phyloP scores from a whole-genome alignment of 306 rosid genomes.

The Gastrolobium bilobum region DNA sequence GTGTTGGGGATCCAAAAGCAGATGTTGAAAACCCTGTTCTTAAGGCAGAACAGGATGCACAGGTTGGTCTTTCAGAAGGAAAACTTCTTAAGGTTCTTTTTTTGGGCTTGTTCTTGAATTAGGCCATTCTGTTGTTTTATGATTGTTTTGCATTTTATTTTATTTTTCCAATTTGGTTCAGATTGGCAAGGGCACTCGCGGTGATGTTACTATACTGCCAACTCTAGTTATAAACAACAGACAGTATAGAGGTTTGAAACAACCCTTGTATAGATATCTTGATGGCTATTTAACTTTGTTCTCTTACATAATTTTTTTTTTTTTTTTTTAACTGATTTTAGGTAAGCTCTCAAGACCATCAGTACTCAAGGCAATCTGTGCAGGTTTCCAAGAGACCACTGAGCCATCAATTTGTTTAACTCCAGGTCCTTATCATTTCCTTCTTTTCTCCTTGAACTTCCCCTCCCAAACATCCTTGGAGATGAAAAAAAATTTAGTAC shows the following conservation, averaged over 20 bases:
- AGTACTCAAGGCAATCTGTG: conserved; percentile 91
- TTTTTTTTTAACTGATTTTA: conserved; percentile 38
- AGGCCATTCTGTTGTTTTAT: conserved; percentile 30
- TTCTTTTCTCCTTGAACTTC: conserved; percentile 23
- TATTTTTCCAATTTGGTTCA: conserved; percentile 49
- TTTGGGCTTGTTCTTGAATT: conserved; percentile 25
- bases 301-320: neutral
- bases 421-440: conserved; percentile 61
- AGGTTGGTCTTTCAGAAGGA: conserved; percentile 61
- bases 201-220: conserved; percentile 96
- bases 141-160: conserved; percentile 29
- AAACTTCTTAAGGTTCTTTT: conserved; percentile 21
- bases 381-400: conserved; percentile 93
- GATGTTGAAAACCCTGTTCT: conserved; percentile 77
- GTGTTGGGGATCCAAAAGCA: conserved; percentile 77
- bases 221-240: conserved; percentile 93
- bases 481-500: neutral
- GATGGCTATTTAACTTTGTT: neutral
- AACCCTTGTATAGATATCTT: conserved; percentile 14
- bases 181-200: conserved; percentile 89
- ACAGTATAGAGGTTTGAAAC: conserved; percentile 86
- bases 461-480: conserved; percentile 15
- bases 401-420: conserved; percentile 92
- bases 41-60: conserved; percentile 86
- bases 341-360: conserved; percentile 90